These are phyloP conservation scores for Colletotrichum tabaci DNA, from an alignment of 2,329 filamentous ascomycete species.

Conservation along the genomic window DNA sequence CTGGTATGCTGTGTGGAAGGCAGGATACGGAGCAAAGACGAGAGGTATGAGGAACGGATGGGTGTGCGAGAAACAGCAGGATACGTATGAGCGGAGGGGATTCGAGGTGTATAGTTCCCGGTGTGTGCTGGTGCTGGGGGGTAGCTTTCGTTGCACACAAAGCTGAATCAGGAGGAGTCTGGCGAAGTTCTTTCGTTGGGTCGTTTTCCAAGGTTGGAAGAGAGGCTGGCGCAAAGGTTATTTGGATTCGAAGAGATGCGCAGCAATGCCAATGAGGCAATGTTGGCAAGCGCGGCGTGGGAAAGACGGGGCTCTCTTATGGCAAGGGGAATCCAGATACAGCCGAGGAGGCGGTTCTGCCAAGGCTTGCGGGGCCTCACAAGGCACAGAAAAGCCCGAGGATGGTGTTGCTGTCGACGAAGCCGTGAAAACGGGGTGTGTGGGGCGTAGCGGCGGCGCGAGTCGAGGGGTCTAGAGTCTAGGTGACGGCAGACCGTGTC, in stretches of 20 bases:
- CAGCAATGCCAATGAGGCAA: constrained; percentile 13
- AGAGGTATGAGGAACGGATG: background rate
- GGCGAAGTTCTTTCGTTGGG: background rate
- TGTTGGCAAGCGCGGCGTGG: constrained; percentile 11
- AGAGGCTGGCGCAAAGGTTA: constrained; percentile 16
- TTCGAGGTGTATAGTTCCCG: background rate
- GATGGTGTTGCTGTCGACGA: constrained; percentile 34
- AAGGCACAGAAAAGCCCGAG: constrained; percentile 30
- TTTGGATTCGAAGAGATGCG: background rate
- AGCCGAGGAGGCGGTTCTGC: constrained; percentile 34
- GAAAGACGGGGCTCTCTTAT: constrained; percentile 28
- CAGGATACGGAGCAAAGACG: background rate
- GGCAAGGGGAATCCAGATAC: background rate
- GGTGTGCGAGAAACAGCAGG: background rate
- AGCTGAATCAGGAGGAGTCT: constrained; percentile 14
- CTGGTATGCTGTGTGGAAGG: background rate
- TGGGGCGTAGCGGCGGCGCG: constrained; percentile 31
- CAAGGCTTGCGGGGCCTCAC: constrained; percentile 38
- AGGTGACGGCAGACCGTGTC: constrained; percentile 24
- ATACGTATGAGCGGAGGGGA: background rate
- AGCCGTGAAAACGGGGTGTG: constrained; percentile 21
- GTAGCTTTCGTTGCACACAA: constrained; percentile 10
- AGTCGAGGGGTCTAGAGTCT: constrained; percentile 11
- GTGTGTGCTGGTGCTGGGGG: too few species aligned
- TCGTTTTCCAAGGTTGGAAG: background rate